A percentile compares a stretch with the other conserved stretches of the same genome.
Evolutionary conservation across 345 rosid genomes (phyloP).

Genomic region (Rhodomyrtus tomentosa): DNA sequence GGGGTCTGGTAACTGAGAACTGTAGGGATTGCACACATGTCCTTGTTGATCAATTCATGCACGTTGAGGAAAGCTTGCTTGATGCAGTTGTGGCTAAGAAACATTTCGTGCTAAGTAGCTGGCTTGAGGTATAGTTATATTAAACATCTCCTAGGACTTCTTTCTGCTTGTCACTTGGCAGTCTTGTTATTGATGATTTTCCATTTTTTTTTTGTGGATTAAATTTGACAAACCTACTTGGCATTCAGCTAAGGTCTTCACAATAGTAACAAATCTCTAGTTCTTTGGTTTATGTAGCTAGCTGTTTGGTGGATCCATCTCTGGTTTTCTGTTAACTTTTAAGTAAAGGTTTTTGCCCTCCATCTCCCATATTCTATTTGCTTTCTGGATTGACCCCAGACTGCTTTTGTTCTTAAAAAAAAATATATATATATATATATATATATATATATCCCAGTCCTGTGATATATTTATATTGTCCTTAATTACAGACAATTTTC

Average conservation of each 20-base stretch:
- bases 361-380: neutral
- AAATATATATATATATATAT: too few species aligned
- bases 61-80: conserved; percentile 37
- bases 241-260: neutral
- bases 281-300: neutral
- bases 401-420: neutral
- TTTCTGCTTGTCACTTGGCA: neutral
- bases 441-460: too few species aligned
- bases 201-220: neutral
- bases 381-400: neutral
- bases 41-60: conserved; percentile 37
- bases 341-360: neutral
- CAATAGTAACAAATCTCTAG: neutral
- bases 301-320: neutral
- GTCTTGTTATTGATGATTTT: neutral
- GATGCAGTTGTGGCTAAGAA: conserved; percentile 58
- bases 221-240: neutral
- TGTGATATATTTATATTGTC: neutral
- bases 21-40: conserved; percentile 70
- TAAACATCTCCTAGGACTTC: neutral
- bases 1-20: conserved; percentile 36
- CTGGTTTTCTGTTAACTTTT: neutral
- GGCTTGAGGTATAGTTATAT: conserved; percentile 56
- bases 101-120: conserved; percentile 33
- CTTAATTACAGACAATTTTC: neutral